Evolutionary conservation across 257 asterid genomes (phyloP).

Genomic region (Solanum sejunctum): DNA sequence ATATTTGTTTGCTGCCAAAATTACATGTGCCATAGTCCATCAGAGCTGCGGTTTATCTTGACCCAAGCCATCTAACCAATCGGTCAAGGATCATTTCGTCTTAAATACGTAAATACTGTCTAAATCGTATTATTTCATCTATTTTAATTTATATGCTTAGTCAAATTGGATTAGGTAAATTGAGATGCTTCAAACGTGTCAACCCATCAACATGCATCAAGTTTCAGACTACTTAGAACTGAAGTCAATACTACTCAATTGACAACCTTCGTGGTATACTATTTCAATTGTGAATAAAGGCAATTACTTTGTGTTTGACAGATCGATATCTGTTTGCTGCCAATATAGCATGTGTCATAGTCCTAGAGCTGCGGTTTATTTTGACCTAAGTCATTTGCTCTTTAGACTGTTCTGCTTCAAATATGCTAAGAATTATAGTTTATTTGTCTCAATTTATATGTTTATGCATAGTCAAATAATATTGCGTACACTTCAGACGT

Average conservation of each 20-base stretch:
- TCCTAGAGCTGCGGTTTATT: too few relatives aligned
- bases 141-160: too few relatives aligned
- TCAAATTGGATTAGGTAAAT: background rate
- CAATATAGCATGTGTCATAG: too few relatives aligned
- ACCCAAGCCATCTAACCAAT: constrained; percentile 31
- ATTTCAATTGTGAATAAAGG: too few relatives aligned
- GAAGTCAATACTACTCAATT: background rate
- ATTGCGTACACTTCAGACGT: too few relatives aligned
- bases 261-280: background rate
- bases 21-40: constrained; percentile 22
- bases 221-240: background rate
- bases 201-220: constrained; percentile 31
- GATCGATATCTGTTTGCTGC: too few relatives aligned
- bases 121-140: constrained; percentile 12
- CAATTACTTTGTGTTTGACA: too few relatives aligned
- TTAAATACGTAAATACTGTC: constrained; percentile 47
- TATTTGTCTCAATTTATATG: too few relatives aligned
- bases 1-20: constrained; percentile 11
- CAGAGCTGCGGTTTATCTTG: constrained; percentile 35
- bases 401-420: too few relatives aligned
- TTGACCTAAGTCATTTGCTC: too few relatives aligned
- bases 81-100: constrained; percentile 22
- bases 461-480: too few relatives aligned
- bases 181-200: constrained; percentile 12
- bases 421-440: too few relatives aligned